phyloP scores from a whole-genome alignment of 345 rosid genomes.

The Stellera chamaejasme region DNA sequence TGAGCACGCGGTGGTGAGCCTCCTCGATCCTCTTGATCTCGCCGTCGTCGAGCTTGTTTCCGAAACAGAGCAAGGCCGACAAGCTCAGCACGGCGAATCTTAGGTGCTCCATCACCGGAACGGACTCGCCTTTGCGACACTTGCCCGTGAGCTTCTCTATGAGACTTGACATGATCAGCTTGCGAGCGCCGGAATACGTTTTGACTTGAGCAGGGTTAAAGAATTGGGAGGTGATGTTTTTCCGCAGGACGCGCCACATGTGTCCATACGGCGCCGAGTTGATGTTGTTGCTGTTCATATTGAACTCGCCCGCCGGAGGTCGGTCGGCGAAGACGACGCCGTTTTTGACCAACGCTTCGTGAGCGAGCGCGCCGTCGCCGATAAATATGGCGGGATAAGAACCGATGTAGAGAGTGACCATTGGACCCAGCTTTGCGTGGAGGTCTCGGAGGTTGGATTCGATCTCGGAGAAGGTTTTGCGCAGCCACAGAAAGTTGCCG shows the following conservation, averaged over 20 bases:
- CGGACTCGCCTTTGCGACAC: background rate
- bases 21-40: conserved; percentile 26
- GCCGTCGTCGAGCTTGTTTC: conserved; percentile 17
- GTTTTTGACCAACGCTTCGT: conserved; percentile 35
- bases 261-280: conserved; percentile 32
- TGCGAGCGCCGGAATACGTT: conserved; percentile 11
- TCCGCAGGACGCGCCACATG: conserved; percentile 28
- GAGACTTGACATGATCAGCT: conserved; percentile 13
- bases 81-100: conserved; percentile 25
- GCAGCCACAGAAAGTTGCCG: conserved; percentile 1
- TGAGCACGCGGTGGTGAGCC: conserved; percentile 22
- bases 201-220: conserved; percentile 16
- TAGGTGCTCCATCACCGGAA: conserved; percentile 13
- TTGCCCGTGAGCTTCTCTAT: background rate
- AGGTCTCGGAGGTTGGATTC: conserved; percentile 13
- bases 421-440: conserved; percentile 27
- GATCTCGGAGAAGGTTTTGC: conserved; percentile 7
- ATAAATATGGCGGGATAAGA: conserved; percentile 31
- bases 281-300: conserved; percentile 26
- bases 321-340: conserved; percentile 32
- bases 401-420: conserved; percentile 30
- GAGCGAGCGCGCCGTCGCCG: conserved; percentile 26
- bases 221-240: conserved; percentile 26
- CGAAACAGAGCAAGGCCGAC: conserved; percentile 22
- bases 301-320: conserved; percentile 16